Conservation (phyloP, 2,329 filamentous ascomycete species). For the Epichloe sp. region DNA sequence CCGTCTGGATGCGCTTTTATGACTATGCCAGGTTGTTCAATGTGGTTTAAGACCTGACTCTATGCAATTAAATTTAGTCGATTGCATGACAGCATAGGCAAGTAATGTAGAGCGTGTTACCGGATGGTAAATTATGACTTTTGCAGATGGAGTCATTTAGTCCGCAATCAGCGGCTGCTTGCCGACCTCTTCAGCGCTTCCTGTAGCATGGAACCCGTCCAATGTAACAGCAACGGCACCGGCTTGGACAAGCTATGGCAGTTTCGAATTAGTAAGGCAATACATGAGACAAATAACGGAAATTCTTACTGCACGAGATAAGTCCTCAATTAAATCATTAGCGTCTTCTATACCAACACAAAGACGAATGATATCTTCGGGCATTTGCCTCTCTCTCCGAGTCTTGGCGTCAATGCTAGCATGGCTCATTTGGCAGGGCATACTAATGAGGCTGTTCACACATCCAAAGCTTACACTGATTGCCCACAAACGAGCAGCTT, state of each 20-base stretch:
- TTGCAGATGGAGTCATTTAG: neutral
- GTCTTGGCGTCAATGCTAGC: slow-evolving; percentile 96
- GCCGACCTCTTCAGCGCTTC: slow-evolving; percentile 20
- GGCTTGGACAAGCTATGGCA: slow-evolving; percentile 67
- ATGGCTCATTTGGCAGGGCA: slow-evolving; percentile 99
- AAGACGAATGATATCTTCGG: slow-evolving; percentile 88
- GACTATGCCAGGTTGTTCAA: neutral
- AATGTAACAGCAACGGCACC: slow-evolving; percentile 80
- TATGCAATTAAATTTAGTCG: neutral
- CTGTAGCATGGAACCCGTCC: slow-evolving; percentile 61
- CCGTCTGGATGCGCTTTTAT: neutral
- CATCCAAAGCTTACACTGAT: slow-evolving; percentile 97
- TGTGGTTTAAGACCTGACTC: too few species aligned
- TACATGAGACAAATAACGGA: neutral
- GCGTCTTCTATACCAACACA: slow-evolving; percentile 95
- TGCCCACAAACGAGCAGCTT: slow-evolving; percentile 80
- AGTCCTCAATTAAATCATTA: slow-evolving; percentile 83
- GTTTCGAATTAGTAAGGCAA: neutral
- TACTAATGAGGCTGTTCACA: slow-evolving; percentile 96
- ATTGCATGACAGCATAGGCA: neutral
- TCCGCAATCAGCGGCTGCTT: slow-evolving; percentile 6
- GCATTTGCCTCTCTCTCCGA: slow-evolving; percentile 75
- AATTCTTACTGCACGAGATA: slow-evolving; percentile 70
- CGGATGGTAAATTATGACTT: neutral
- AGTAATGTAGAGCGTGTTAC: too few species aligned